Evolutionary conservation across 495 filamentous ascomycete species (phyloP), one percentile per base, ranked within the genome.

Genomic region (Niebla homalea): DNA sequence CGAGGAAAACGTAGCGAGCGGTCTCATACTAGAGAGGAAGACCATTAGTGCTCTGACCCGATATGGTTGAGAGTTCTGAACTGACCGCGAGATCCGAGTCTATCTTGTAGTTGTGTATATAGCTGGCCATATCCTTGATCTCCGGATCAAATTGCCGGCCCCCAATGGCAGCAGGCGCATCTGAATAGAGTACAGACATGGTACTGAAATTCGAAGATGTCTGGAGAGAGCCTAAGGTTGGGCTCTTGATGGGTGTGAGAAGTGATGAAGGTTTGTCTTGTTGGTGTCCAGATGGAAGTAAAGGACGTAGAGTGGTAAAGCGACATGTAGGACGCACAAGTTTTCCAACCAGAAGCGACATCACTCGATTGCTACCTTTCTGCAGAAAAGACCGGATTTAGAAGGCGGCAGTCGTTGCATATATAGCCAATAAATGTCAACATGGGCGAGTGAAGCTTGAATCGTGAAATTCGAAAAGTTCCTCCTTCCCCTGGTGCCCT

Each of bases 51-150:
- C 2, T 16, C 8, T 7, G 32, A 29, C 3, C 2, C 20, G 38
- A 41, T 41, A 22, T 14, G 12, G 12, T 21, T 1, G 43, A 44
- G 25, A 46, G 19, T 20, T 46, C 51, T 67, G 5, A 2, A 48
- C 86, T 67, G 74, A 95, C 92, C 64, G 92, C 92, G 59, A 98
- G 78, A 49, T 93, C 87, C 7, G 89, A 94, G 48, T 89, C 71
- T 63, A 97, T 81, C 46, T 87, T 78, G 67, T 89, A 92, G 60
- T 88, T 82, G 75, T 92, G 86, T 60, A 96, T 83, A 66, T 96
- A 98, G 65, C 73, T 76, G 20, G 92, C 90, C 72, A 97, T 92
- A 62, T 96, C 93, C 67, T 80, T 77, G 60, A 97, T 87, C 67
- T 97, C 93, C 49, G 83, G 79, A 62, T 98, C 92, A 63, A 85